phyloP scores from a whole-genome alignment of 257 asterid genomes.

The Primulina huaijiensis region DNA sequence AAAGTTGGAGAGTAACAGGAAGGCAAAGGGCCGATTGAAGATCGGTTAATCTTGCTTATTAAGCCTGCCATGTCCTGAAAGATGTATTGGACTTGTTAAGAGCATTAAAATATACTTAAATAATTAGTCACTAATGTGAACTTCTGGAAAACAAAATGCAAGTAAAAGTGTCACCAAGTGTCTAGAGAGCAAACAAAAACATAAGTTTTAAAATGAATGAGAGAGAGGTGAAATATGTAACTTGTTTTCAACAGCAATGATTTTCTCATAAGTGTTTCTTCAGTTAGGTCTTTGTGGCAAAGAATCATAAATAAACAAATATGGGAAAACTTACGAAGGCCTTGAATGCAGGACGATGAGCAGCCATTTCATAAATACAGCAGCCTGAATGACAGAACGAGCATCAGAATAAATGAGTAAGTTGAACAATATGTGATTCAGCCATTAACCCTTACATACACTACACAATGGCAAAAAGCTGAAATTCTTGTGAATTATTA shows the following conservation, averaged over 20 bases:
- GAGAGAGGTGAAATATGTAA: neutral
- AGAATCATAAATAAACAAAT: constrained; percentile 14
- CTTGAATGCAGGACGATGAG: constrained; percentile 92
- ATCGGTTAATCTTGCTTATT: constrained; percentile 92
- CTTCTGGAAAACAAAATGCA: neutral
- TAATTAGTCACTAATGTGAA: neutral
- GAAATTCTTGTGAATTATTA: neutral
- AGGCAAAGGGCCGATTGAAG: constrained; percentile 96
- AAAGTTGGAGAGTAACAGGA: constrained; percentile 87
- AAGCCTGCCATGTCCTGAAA: constrained; percentile 98
- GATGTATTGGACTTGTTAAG: constrained; percentile 17
- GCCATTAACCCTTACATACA: neutral
- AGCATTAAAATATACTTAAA: constrained; percentile 8
- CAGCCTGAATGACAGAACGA: constrained; percentile 58
- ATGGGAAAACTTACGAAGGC: constrained; percentile 67
- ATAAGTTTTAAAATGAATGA: neutral
- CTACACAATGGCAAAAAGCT: neutral
- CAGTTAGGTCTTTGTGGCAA: neutral
- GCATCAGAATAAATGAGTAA: constrained; percentile 20
- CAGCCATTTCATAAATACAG: constrained; percentile 88
- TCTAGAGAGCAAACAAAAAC: neutral
- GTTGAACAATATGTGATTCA: neutral
- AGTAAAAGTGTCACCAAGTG: neutral
- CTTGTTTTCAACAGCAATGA: neutral
- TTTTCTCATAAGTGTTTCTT: neutral